Evolutionary conservation across 2,329 filamentous ascomycete species (phyloP), one percentile per base, ranked within the genome.

Genomic region (Dothidotthia symphoricarpi): DNA sequence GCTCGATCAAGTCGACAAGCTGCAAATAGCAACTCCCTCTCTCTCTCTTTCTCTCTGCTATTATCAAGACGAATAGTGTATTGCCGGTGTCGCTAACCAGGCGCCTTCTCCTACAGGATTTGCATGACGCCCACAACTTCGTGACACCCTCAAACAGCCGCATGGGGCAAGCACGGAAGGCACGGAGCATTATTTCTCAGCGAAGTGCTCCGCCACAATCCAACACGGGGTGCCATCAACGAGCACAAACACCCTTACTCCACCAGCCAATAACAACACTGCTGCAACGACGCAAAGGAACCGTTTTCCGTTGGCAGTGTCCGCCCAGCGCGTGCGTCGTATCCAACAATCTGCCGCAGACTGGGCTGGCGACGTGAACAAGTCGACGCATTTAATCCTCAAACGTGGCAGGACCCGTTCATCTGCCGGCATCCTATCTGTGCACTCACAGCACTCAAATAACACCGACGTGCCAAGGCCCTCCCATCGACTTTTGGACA

Each of bases 171-270:
- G 39, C 13, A 36, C 45, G n/a, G n/a, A n/a, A n/a, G n/a, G 45
- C 38, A 40, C 45, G 34, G 36, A 26, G 4, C 13, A 30, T n/a
- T 8, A 22, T 31, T 13, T 34, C 6, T 28, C 31, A 36, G 33
- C 27, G 42, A 36, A 38, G 12, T 43, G 51, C 54, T 57, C 46
- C 54, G 54, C 54, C 54, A 55, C 54, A 51, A 36, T 55, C 45
- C 13, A 44, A 31, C 24, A 43, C 38, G 41, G 40, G 42, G 39
- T 41, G 39, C 15, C 29, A 22, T 31, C 32, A 13, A 41, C 31
- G 26, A 38, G 36, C 26, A 34, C 25, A 38, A 30, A 16, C 28
- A 35, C 13, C 31, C 37, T 24, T 43, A 51, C 24, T 31, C 47
- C 19, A 40, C 53, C 24, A 22, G 19, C 19, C 19, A 22, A 22